Percentiles rank a stretch among this genome's conserved stretches.
Evolutionary conservation across 1,284 basidiomycete species (phyloP).

Genomic region (Prillingera fragicola): DNA sequence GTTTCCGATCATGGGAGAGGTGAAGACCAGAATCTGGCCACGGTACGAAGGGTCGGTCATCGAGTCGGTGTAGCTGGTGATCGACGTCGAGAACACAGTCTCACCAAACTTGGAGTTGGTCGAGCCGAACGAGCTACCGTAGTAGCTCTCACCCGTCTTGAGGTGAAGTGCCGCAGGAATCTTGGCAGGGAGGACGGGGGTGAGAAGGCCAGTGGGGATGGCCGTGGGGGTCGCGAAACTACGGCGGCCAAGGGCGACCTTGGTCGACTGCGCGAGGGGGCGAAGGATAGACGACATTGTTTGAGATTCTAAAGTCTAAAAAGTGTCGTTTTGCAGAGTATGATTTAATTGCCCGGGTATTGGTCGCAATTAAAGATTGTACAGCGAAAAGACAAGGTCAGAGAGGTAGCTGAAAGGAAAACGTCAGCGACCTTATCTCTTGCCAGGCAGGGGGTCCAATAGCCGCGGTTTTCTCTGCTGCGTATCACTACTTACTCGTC

Average conservation of each 20-base stretch:
- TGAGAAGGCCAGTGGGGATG: constrained; percentile 17
- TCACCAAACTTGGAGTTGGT: constrained; percentile 86
- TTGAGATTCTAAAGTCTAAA: neutral
- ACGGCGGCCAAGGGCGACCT: constrained; percentile 10
- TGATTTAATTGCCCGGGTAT: neutral
- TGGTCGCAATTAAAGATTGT: constrained; percentile 26
- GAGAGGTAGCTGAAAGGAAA: constrained; percentile 39
- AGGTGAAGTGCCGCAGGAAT: constrained; percentile 83
- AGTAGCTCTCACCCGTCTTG: constrained; percentile 88
- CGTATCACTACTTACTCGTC: constrained; percentile 43
- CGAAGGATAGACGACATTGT: constrained; percentile 21
- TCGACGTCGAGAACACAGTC: constrained; percentile 97
- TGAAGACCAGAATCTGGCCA: constrained; percentile 96
- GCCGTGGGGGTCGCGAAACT: constrained; percentile 19
- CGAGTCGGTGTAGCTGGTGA: constrained; percentile 98
- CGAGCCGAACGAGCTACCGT: constrained; percentile 83
- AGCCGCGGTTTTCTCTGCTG: neutral
- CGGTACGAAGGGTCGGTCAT: constrained; percentile 99
- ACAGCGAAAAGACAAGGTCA: constrained; percentile 44
- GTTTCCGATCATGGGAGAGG: constrained; percentile 96
- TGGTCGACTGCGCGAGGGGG: constrained; percentile 5
- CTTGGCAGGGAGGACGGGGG: constrained; percentile 37
- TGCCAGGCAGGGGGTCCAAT: neutral
- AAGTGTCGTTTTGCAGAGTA: neutral
- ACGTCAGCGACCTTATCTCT: neutral